These are phyloP conservation scores for Stagonosporopsis cucurbitacearum DNA, from an alignment of 2,329 filamentous ascomycete species.

Conservation along the genomic window DNA sequence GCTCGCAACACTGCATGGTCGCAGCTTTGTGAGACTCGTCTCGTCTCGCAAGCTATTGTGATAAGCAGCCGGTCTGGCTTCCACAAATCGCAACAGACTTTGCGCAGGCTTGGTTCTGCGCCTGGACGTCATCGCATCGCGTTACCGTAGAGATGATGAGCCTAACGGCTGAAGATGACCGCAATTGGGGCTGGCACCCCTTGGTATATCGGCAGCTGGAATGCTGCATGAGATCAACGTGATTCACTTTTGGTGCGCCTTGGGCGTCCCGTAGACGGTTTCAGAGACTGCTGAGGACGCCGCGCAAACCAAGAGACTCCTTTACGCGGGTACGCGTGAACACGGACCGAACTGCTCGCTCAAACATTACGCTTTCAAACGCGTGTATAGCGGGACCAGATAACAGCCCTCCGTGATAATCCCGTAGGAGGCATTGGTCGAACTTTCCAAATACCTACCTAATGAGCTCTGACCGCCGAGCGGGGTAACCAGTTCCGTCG, in stretches of 20 bases:
- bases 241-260: slow-evolving; percentile 14
- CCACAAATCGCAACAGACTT: slow-evolving; percentile 7
- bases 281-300: slow-evolving; percentile 11
- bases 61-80: slow-evolving; percentile 12
- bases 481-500: slow-evolving; percentile 28
- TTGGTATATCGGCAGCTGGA: slow-evolving; percentile 3
- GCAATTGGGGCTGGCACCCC: slow-evolving; percentile 8
- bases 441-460: slow-evolving; percentile 27
- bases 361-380: slow-evolving; percentile 13
- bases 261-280: slow-evolving; percentile 15
- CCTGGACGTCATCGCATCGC: slow-evolving; percentile 11
- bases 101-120: slow-evolving; percentile 1
- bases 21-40: slow-evolving; percentile 13
- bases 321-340: slow-evolving; percentile 19
- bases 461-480: slow-evolving; percentile 28
- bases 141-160: slow-evolving; percentile 11
- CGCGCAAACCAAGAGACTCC: slow-evolving; percentile 12
- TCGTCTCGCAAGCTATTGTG: slow-evolving; percentile 8
- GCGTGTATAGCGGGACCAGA: slow-evolving; percentile 11
- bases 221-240: slow-evolving; percentile 21
- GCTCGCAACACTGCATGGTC: slow-evolving; percentile 12
- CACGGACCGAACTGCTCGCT: slow-evolving; percentile 1
- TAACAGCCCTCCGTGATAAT: slow-evolving; percentile 24
- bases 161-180: neutral
- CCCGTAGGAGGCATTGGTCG: slow-evolving; percentile 28